phyloP scores from a whole-genome alignment of 1,284 basidiomycete species.

The Tilletia caries region DNA sequence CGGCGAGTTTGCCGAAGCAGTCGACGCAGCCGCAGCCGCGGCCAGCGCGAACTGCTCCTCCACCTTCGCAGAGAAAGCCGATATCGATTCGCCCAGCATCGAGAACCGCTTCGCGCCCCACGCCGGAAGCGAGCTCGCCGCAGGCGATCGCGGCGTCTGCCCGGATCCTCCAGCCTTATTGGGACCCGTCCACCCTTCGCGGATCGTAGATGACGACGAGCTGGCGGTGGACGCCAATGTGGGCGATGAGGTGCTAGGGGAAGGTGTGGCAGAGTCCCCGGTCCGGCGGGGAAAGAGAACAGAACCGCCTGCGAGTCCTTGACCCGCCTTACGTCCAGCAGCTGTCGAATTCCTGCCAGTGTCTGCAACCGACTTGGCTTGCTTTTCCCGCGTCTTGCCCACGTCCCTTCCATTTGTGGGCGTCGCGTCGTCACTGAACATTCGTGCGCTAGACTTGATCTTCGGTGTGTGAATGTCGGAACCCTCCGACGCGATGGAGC shows the following conservation, averaged over 20 bases:
- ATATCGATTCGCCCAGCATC: constrained; percentile 1
- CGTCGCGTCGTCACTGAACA: background rate
- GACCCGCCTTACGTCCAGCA: background rate
- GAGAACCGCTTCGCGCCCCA: constrained; percentile 7
- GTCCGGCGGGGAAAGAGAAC: background rate
- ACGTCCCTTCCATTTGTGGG: background rate
- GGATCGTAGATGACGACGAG: background rate
- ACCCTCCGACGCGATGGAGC: background rate
- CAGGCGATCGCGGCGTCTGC: background rate
- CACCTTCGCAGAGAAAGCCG: constrained; percentile 9
- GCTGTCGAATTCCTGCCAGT: background rate
- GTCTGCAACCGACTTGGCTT: background rate
- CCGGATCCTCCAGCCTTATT: too few species aligned
- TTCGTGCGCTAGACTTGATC: background rate
- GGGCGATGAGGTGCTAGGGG: background rate
- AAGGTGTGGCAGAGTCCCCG: background rate
- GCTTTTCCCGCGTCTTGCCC: background rate
- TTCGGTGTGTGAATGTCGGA: background rate
- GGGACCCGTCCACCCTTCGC: too few species aligned
- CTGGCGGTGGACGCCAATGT: background rate
- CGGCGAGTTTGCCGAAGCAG: background rate
- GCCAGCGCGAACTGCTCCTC: constrained; percentile 9
- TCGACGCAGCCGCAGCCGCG: background rate
- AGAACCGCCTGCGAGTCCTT: background rate
- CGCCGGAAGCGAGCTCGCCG: background rate